Base-by-base conservation (phyloP, 2,329 filamentous ascomycete genomes). In the Aspergillus uvarum region DNA sequence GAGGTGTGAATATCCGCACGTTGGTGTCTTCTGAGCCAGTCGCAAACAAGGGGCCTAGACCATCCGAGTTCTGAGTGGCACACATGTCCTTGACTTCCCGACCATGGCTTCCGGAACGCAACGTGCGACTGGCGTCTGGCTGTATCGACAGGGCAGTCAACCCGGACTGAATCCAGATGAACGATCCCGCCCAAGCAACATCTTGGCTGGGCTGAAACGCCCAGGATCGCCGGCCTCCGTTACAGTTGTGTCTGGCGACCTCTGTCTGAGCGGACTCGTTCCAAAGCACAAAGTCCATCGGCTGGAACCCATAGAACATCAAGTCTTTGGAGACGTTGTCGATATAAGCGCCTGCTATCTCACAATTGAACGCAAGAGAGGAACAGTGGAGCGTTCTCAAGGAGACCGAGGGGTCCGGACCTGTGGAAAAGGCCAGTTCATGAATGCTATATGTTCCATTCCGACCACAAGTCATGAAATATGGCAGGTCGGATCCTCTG, bases 181-280 rank as follows among this genome's bases (percentile, higher is more conserved):
- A 87, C 29, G 80, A 82, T 1, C 82, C 82, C 47, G 77, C 77
- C 47, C 69, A 68, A 1, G 65, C 61, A 1, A 61, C 61, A 10
- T 65, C 65, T 1, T 59, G 57, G 7, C 66, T 65, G 12, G 72
- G 69, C 8, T 72, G 70, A 63, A 83, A 90, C 2, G 85, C 83
- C 82, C 92, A 97, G 32, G 84, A 87, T 57, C 94, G 85, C 70
- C 96, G 92, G 0, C 87, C 88, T 35, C 94, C 94, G 58, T 93
- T 94, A 70, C 94, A 97, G 52, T 92, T 87, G 31, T 96, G 82
- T 0, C 81, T 82, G 57, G 89, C 84, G 16, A 94, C 74, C 68
- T 94, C 89, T 58, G 86, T 83, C 60, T 91, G 87, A 1, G 79
- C 80, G 0, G 85, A 87, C 70, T 90, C 87, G 72, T 96, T 91